Evolutionary conservation across 305 asterid genomes (phyloP).

Genomic region (Fraxinus ornus): DNA sequence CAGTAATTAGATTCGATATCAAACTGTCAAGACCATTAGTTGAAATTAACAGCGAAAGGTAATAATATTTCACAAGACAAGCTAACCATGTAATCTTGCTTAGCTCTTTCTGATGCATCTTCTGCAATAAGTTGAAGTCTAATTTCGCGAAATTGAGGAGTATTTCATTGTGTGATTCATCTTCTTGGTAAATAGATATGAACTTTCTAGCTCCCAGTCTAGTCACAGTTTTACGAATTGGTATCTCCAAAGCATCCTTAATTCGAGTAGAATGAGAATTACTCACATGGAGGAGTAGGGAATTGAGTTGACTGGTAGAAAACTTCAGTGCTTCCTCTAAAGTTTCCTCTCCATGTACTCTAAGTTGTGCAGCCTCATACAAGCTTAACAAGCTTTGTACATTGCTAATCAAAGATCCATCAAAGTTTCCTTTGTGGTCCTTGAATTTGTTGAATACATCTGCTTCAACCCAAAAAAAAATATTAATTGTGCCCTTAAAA

Average conservation of each 20-base stretch:
- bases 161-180: constrained; percentile 17
- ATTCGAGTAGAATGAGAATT: constrained; percentile 9
- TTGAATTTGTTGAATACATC: constrained; percentile 35
- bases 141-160: constrained; percentile 35
- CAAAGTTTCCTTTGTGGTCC: constrained; percentile 20
- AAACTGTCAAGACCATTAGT: neutral
- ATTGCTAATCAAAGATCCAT: constrained; percentile 12
- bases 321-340: constrained; percentile 37
- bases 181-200: constrained; percentile 29
- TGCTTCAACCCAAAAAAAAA: neutral
- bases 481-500: neutral
- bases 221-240: constrained; percentile 28
- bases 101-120: constrained; percentile 33
- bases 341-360: constrained; percentile 34
- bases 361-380: constrained; percentile 39
- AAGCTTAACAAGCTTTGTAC: constrained; percentile 35
- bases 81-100: constrained; percentile 32
- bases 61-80: neutral
- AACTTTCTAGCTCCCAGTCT: constrained; percentile 29
- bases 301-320: constrained; percentile 17
- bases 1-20: neutral
- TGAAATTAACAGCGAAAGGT: neutral
- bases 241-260: constrained; percentile 25
- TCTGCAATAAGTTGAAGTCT: constrained; percentile 43
- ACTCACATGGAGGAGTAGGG: neutral